Conservation (phyloP, 768 basidiomycete genomes). For the Mycena albidolilacea region DNA sequence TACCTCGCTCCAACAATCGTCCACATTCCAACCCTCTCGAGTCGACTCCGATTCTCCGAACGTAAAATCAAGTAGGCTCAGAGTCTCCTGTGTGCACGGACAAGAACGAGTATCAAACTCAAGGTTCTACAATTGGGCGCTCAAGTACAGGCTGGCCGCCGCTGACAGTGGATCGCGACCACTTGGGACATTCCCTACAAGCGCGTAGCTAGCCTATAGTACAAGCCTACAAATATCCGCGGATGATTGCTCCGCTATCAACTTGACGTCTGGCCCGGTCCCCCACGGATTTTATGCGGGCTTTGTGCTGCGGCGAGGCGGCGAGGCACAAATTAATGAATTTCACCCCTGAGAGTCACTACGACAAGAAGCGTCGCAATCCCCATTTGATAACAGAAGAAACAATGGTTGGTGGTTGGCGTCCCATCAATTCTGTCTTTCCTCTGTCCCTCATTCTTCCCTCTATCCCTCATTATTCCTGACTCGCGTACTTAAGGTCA, state of each 20-base stretch:
- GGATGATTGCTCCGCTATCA: slow-evolving; percentile 8
- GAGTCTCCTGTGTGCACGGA: slow-evolving; percentile 33
- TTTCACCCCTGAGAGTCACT: background rate
- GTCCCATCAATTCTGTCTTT: background rate
- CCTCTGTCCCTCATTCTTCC: slow-evolving; percentile 12
- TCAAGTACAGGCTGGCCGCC: background rate
- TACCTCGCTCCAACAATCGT: background rate
- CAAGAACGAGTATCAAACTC: slow-evolving; percentile 17
- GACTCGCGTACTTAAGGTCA: slow-evolving; percentile 20
- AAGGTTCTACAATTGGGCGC: slow-evolving; percentile 9
- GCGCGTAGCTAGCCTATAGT: background rate
- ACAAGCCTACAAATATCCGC: slow-evolving; percentile 14
- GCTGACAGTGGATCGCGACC: slow-evolving; percentile 5
- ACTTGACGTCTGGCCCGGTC: background rate
- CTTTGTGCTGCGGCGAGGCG: background rate
- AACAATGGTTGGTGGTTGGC: slow-evolving; percentile 1
- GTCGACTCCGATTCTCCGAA: background rate
- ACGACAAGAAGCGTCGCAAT: background rate
- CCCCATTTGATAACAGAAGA: background rate
- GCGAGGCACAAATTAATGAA: slow-evolving; percentile 6
- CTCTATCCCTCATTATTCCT: background rate
- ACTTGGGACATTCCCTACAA: background rate
- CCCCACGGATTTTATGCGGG: background rate
- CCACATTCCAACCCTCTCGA: background rate
- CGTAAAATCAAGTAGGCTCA: slow-evolving; percentile 28